Base-by-base conservation (phyloP, 306 rosid species). In the Cicer chorassanicum region DNA sequence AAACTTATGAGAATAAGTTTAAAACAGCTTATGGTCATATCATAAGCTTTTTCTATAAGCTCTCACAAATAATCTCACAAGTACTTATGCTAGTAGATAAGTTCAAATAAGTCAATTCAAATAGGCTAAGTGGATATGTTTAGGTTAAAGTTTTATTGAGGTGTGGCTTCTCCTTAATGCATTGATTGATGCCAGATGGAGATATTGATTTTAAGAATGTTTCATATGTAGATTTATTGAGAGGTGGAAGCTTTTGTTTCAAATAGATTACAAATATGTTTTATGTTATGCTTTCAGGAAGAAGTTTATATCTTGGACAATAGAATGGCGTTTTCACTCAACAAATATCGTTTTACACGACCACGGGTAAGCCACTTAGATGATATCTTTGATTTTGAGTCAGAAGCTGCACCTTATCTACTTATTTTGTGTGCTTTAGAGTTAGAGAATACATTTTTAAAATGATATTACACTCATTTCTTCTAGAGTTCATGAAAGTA, bases 241-340 rank as follows among this genome's bases (percentile, higher is more conserved):
- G 24, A 44, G 63, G 48, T 59, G 29, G 50, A 62, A 55, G 15
- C 16, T 59, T 72, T 19, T 62, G 63, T 68, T 80, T 72, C 42
- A 42, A 66, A 19, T 48, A 7, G 42, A 55, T 72, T 41, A 53
- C 46, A 40, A 76, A 59, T 24, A n/a, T 80, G 18, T 70, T 66
- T 66, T 62, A 54, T 51, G 48, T 16, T 38, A 74, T 68, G 68
- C 15, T 78, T 81, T 70, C 89, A 95, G 98, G 91, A 87, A 80
- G 68, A 95, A 88, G 81, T 70, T 79, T 60, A 92, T 95, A 82
- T 81, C 82, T 53, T 95, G 99, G 99, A 92, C 98, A 8, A 89
- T 95, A 50, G 98, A 95, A 81, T 95, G 92, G 95, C 87, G 55
- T 67, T 90, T 92, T 74, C 91, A 84, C 86, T 86, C 89, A 1